A percentile compares a stretch with the other conserved stretches of the same genome.
These are phyloP conservation scores for Blastomyces silverae DNA, from an alignment of 2,329 filamentous ascomycete genomes.

Conservation along the genomic window DNA sequence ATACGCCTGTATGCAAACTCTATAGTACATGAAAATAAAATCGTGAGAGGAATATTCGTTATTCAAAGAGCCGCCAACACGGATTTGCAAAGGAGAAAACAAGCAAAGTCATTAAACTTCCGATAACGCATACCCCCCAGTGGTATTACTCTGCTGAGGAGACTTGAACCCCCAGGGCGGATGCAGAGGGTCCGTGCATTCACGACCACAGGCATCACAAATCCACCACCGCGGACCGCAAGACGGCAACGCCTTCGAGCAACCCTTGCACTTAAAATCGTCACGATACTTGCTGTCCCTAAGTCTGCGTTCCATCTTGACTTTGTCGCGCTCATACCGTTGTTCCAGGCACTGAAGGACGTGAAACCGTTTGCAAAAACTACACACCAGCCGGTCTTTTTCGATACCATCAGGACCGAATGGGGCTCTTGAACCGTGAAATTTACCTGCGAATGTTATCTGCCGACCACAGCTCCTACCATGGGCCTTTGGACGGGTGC, in stretches of 20 bases:
- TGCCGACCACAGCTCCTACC: neutral
- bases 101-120: neutral
- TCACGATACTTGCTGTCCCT: neutral
- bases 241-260: neutral
- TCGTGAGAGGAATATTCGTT: neutral
- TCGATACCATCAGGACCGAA: neutral
- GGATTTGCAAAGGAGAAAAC: neutral
- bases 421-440: neutral
- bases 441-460: neutral
- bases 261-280: neutral
- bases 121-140: neutral
- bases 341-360: neutral
- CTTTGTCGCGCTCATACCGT: neutral
- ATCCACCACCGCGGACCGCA: constrained; percentile 12
- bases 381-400: neutral
- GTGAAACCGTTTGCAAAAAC: neutral
- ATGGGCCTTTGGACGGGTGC: neutral
- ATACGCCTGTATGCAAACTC: neutral
- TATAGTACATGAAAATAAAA: neutral
- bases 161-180: constrained; percentile 5
- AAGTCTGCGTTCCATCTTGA: neutral
- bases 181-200: constrained; percentile 4
- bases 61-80: neutral
- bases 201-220: neutral
- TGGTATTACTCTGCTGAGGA: no score